Conservation (phyloP, 1,139 yeast genomes). For the Scheffersomyces titani region DNA sequence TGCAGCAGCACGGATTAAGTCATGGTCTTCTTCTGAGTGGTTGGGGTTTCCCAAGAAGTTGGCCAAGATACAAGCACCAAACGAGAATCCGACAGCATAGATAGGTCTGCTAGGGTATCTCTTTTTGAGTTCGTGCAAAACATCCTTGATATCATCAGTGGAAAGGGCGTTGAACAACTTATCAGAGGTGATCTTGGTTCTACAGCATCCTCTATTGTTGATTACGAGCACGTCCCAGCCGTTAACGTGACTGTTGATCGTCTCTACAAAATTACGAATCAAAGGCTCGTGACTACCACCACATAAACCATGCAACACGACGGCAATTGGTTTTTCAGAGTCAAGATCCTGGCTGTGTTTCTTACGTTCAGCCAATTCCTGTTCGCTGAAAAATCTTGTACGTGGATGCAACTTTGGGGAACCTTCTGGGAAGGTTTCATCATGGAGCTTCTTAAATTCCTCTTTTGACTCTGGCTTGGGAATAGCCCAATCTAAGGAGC, state of each 20-base stretch:
- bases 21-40: constrained; percentile 20
- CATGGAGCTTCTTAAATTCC: constrained; percentile 49
- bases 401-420: constrained; percentile 80
- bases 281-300: constrained; percentile 93
- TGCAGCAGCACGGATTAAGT: constrained; percentile 63
- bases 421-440: constrained; percentile 59
- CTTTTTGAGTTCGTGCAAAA: constrained; percentile 51
- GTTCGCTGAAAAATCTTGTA: constrained; percentile 65
- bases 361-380: constrained; percentile 28
- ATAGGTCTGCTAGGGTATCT: constrained; percentile 73
- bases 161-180: constrained; percentile 73
- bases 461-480: constrained; percentile 45
- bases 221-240: constrained; percentile 68
- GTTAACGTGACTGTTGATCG: constrained; percentile 23
- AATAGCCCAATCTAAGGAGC: constrained; percentile 79
- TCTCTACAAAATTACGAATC: constrained; percentile 62
- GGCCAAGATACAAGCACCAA: constrained; percentile 64
- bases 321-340: constrained; percentile 57
- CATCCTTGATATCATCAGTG: constrained; percentile 70
- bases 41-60: constrained; percentile 52
- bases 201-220: constrained; percentile 85
- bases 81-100: constrained; percentile 79
- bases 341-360: constrained; percentile 28
- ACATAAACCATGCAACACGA: constrained; percentile 80
- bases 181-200: constrained; percentile 76